Conservation (phyloP, 176 grass and related monocot genomes). For the Ampelocalamus luodianensis region DNA sequence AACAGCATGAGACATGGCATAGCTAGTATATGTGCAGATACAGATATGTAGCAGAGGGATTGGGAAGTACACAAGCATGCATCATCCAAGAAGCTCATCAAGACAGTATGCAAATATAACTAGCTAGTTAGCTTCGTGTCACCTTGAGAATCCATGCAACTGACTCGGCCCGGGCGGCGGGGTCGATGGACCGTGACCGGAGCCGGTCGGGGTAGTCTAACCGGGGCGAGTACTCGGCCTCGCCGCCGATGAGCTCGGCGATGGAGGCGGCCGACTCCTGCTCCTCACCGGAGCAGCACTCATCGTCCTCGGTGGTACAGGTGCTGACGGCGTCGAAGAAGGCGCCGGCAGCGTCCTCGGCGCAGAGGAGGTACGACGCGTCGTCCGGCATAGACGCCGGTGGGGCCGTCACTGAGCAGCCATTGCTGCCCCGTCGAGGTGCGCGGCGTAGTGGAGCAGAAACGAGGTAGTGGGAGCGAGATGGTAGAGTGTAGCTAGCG, state of each 20-base stretch:
- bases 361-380: constrained; percentile 70
- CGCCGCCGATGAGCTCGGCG: constrained; percentile 64
- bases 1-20: not conserved
- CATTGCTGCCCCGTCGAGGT: constrained; percentile 44
- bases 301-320: constrained; percentile 10
- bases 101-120: not conserved
- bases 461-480: constrained; percentile 45
- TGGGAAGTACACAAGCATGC: constrained; percentile 7
- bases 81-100: not conserved
- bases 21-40: not conserved
- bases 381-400: constrained; percentile 55
- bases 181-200: constrained; percentile 72
- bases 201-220: constrained; percentile 71
- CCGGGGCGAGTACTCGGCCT: constrained; percentile 66
- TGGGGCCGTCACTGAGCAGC: constrained; percentile 44
- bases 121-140: constrained; percentile 8
- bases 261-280: constrained; percentile 47
- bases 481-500: constrained; percentile 16
- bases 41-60: not conserved
- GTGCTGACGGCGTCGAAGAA: constrained; percentile 36
- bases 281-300: constrained; percentile 44
- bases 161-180: constrained; percentile 64
- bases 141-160: constrained; percentile 96
- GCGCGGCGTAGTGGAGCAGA: constrained; percentile 44
- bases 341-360: constrained; percentile 65